phyloP scores from a whole-genome alignment of 257 asterid species.

The Solanum clarkiae region DNA sequence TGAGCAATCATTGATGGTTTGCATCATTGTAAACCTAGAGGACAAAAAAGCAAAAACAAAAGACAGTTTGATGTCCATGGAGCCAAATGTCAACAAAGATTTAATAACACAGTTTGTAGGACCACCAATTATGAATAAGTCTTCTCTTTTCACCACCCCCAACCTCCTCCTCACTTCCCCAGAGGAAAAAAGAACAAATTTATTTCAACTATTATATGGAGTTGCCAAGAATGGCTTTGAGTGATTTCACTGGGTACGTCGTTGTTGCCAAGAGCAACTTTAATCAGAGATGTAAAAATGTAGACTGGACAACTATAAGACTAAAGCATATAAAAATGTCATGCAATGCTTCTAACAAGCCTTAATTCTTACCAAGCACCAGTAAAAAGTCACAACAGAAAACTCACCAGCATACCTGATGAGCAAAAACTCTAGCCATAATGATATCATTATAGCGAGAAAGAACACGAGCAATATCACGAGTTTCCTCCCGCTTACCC shows the following conservation, averaged over 20 bases:
- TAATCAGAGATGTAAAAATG: neutral
- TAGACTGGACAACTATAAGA: neutral
- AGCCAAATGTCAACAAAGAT: neutral
- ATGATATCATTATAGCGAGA: constrained; percentile 94
- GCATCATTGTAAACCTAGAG: neutral
- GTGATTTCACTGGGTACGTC: neutral
- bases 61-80: neutral
- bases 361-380: neutral
- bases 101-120: neutral
- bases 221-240: neutral
- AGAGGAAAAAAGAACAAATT: neutral
- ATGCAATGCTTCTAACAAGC: neutral
- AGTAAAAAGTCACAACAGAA: neutral
- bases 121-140: neutral
- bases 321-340: neutral
- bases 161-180: neutral
- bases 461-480: constrained; percentile 93
- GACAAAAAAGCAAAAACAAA: neutral
- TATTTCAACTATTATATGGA: neutral
- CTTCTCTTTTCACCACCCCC: neutral
- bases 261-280: neutral
- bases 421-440: constrained; percentile 96
- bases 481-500: constrained; percentile 99
- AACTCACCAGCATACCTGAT: constrained; percentile 89
- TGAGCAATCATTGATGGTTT: neutral